Evolutionary conservation across 2,329 filamentous ascomycete species (phyloP), one percentile per base, ranked within the genome.

Genomic region (Pseudogymnoascus sp.): DNA sequence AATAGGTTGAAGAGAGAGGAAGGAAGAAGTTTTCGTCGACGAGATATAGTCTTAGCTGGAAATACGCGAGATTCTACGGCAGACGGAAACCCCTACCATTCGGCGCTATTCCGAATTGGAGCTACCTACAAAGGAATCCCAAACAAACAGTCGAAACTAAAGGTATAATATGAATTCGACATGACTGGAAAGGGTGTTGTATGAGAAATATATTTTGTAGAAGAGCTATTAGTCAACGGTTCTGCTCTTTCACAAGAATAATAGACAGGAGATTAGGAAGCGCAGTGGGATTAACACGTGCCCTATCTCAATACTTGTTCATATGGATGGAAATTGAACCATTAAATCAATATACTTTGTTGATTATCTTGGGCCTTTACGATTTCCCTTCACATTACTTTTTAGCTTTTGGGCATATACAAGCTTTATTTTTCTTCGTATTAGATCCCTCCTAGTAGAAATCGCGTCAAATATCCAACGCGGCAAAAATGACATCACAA

Each of bases 41-140:
- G 45, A 52, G 45, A 52, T 52, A 33, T 52, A 52, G n/a, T 52
- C 15, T 52, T 52, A 52, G 45, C 45, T 52, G 15, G 26, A 52
- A 52, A 52, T 52, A 52, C 45, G 45, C 45, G 45, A 52, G 45
- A 52, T 52, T 52, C 45, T 52, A 52, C 45, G 45, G 45, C 12
- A 52, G 45, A 33, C 26, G 45, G 45, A 52, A 52, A 30, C 23
- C 45, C 23, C 45, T 26, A 52, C 26, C 23, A 30, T 52, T 30
- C 23, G 23, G 21, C 39, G 41, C 41, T 48, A 48, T 48, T 48
- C 41, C 41, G 6, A 37, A 57, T 37, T 34, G 52, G 35, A 57
- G 55, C 55, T 57, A 38, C 3, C 55, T 23, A n/a, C 55, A 33
- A 30, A 15, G 9, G 19, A 6, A 26, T 28, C 23, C 30, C 12